A percentile compares a stretch with the other conserved stretches of the same genome.
Conservation (phyloP, 768 basidiomycete genomes). For the Gautieria morchelliformis region DNA sequence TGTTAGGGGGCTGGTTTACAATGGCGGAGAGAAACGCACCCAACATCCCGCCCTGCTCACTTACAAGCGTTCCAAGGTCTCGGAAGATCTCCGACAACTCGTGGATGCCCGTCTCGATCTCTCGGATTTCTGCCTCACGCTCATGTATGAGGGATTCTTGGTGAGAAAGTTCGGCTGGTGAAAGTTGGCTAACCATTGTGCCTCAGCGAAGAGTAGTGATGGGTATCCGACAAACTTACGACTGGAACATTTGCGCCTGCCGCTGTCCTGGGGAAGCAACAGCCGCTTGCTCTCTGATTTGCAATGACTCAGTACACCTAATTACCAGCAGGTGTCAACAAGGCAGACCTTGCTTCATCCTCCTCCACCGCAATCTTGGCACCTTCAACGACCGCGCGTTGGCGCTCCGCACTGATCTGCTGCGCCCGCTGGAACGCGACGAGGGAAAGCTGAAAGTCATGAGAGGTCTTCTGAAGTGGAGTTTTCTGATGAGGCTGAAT, state of each 20-base stretch:
- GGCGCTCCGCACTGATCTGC: constrained; percentile 80
- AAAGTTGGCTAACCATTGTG: constrained; percentile 60
- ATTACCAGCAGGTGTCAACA: constrained; percentile 6
- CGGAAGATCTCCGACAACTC: constrained; percentile 95
- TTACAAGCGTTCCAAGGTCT: constrained; percentile 88
- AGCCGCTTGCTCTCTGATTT: neutral
- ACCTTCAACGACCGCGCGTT: constrained; percentile 79
- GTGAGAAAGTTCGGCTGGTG: constrained; percentile 86
- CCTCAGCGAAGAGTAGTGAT: constrained; percentile 35
- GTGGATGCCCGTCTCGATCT: constrained; percentile 95
- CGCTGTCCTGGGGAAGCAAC: constrained; percentile 7
- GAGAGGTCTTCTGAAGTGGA: constrained; percentile 82
- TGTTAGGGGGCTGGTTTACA: neutral
- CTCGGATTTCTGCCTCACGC: constrained; percentile 87
- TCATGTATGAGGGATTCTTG: constrained; percentile 94
- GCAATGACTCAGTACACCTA: neutral
- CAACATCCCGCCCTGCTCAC: constrained; percentile 90
- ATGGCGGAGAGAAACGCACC: constrained; percentile 40
- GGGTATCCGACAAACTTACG: constrained; percentile 1
- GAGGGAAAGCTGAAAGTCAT: constrained; percentile 84
- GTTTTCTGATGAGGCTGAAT: constrained; percentile 70
- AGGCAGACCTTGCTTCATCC: constrained; percentile 31
- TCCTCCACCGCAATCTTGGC: constrained; percentile 82
- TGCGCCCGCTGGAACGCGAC: constrained; percentile 90
- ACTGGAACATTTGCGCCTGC: constrained; percentile 13